Conservation (phyloP, 1,284 basidiomycete species). For the Microbotryum lychnidis-dioicae region DNA sequence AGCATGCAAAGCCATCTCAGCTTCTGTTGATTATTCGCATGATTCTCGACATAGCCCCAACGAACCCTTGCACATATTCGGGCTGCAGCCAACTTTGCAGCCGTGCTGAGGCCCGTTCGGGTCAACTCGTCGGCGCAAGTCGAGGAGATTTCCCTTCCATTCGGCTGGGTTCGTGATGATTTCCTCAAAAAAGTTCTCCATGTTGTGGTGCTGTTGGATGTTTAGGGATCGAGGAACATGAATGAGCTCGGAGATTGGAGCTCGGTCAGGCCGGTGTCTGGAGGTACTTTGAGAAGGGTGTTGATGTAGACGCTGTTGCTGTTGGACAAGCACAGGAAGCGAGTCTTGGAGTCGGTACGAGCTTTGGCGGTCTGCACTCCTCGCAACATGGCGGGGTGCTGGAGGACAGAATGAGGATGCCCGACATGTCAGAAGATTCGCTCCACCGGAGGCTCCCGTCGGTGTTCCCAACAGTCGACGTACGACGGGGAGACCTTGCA, state of each 20-base stretch:
- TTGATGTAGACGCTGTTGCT: constrained; percentile 86
- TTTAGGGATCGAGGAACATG: not conserved
- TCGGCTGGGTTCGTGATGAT: constrained; percentile 89
- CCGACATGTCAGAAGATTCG: not conserved
- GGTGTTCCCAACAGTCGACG: constrained; percentile 37
- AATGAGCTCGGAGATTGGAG: not conserved
- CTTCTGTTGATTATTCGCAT: not conserved
- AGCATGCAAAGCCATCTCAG: not conserved
- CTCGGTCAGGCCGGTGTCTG: not conserved
- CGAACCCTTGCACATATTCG: constrained; percentile 96
- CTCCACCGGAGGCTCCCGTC: not conserved
- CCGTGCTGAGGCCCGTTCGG: constrained; percentile 61
- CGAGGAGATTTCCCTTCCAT: constrained; percentile 70
- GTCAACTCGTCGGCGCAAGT: constrained; percentile 62
- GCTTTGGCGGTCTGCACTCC: constrained; percentile 70
- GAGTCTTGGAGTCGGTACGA: constrained; percentile 54
- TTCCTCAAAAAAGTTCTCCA: constrained; percentile 66
- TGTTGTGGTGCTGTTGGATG: constrained; percentile 57
- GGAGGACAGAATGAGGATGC: not conserved
- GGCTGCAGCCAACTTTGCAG: constrained; percentile 80
- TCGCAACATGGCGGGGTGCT: constrained; percentile 95
- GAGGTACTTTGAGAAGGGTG: constrained; percentile 68
- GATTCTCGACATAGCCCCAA: not conserved
- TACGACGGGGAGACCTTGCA: constrained; percentile 79
- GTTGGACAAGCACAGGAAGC: constrained; percentile 86